Evolutionary conservation across 495 filamentous ascomycete genomes (phyloP).

Genomic region (Halenospora varia): DNA sequence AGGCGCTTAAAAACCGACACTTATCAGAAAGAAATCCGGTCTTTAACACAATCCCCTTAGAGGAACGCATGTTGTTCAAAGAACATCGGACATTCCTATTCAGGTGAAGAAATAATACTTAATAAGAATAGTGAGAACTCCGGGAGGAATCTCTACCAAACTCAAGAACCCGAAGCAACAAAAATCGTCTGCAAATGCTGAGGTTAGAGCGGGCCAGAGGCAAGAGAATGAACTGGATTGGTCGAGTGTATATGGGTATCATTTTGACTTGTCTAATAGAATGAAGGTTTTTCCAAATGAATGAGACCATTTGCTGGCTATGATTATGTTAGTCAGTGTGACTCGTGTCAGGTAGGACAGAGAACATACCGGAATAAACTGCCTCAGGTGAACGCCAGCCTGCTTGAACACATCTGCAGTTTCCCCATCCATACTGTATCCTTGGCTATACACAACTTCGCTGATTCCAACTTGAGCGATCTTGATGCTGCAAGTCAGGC

Average conservation of each 20-base stretch:
- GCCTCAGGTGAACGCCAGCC: constrained; percentile 73
- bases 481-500: constrained; percentile 97
- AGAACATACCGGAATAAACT: constrained; percentile 72
- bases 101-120: too few relatives aligned
- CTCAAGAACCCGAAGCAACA: too few relatives aligned
- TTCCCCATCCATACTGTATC: constrained; percentile 89
- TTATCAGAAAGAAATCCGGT: too few relatives aligned
- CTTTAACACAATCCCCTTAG: too few relatives aligned
- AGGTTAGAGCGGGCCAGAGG: too few relatives aligned
- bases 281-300: constrained; percentile 40
- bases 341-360: constrained; percentile 5
- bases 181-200: too few relatives aligned
- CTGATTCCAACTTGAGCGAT: constrained; percentile 92
- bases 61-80: too few relatives aligned
- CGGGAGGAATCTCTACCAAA: too few relatives aligned
- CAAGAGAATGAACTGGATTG: too few relatives aligned
- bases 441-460: constrained; percentile 90
- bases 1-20: too few relatives aligned
- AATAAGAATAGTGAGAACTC: too few relatives aligned
- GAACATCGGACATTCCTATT: too few relatives aligned
- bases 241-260: background rate
- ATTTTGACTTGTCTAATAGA: background rate
- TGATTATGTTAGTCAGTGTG: constrained; percentile 11
- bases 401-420: constrained; percentile 74
- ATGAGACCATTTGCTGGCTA: constrained; percentile 51